A percentile compares a stretch with the other conserved stretches of the same genome.
These are phyloP conservation scores for Thielaviopsis populi DNA, from an alignment of 2,329 filamentous ascomycete species.

Conservation along the genomic window DNA sequence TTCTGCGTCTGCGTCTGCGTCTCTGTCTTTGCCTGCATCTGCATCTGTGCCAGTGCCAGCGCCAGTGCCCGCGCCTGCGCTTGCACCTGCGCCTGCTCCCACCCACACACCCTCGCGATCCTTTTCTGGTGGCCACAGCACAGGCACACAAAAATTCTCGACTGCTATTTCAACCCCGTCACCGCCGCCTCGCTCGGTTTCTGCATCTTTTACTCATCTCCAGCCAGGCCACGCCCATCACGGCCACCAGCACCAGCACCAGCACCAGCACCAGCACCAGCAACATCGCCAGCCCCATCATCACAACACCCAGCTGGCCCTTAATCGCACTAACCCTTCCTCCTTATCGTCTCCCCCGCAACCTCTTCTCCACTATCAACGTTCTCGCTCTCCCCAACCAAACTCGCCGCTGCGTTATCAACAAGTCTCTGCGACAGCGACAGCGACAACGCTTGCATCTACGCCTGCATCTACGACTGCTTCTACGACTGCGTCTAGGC, in stretches of 20 bases:
- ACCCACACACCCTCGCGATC: background rate
- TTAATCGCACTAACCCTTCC: conserved; percentile 24
- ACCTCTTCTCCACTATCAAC: conserved; percentile 25
- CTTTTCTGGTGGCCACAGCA: conserved; percentile 2
- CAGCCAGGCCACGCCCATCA: background rate
- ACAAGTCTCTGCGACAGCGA: background rate
- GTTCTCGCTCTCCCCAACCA: conserved; percentile 21
- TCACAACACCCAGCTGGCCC: background rate
- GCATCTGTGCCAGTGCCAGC: background rate
- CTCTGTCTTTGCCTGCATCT: too few species aligned
- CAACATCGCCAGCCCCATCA: background rate
- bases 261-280: background rate
- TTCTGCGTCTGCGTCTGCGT: background rate
- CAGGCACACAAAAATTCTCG: background rate
- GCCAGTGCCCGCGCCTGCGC: background rate
- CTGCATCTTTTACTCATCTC: conserved; percentile 1
- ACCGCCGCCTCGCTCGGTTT: conserved; percentile 4
- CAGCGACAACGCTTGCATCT: too few species aligned
- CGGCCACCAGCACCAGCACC: background rate
- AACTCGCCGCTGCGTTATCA: conserved; percentile 1
- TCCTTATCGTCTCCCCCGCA: conserved; percentile 17
- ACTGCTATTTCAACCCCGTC: background rate
- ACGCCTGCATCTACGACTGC: background rate
- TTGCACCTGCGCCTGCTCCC: background rate
- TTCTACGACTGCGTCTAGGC: background rate